These are phyloP conservation scores for Fistulifera pelliculosa DNA, from an alignment of 108 stramenopile species.

Conservation along the genomic window DNA sequence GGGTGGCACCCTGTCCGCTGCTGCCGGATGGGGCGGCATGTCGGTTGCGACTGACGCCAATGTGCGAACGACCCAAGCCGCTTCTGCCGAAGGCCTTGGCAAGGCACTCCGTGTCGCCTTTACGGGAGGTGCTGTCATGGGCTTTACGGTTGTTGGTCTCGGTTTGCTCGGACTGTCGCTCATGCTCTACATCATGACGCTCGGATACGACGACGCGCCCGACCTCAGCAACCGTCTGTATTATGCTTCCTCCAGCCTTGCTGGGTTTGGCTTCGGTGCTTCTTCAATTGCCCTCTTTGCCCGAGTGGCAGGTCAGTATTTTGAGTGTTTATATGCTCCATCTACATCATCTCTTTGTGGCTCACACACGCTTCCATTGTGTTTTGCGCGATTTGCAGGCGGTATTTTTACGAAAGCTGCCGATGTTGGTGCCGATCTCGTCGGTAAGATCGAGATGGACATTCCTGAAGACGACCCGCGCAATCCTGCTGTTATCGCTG, in stretches of 20 bases:
- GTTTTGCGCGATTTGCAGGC: conserved; percentile 94
- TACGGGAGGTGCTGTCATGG: conserved; percentile 61
- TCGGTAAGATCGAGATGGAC: conserved; percentile 93
- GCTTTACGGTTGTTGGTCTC: conserved; percentile 46
- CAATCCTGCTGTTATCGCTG: conserved; percentile 98
- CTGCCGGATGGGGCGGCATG: conserved; percentile 83
- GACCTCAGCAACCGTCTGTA: conserved; percentile 7
- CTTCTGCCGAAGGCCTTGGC: conserved; percentile 65
- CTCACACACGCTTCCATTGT: too few relatives aligned
- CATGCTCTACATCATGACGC: conserved; percentile 41
- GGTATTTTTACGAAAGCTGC: conserved; percentile 98
- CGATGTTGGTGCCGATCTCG: conserved; percentile 94
- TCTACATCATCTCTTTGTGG: too few relatives aligned
- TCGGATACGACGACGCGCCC: conserved; percentile 28
- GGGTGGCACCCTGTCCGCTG: conserved; percentile 79
- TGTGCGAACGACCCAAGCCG: conserved; percentile 87
- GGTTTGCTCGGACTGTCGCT: conserved; percentile 48
- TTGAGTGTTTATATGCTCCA: too few relatives aligned
- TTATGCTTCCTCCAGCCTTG: conserved; percentile 48
- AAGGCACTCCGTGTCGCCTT: conserved; percentile 85
- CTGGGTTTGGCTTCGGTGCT: conserved; percentile 93
- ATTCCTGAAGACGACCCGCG: conserved; percentile 96
- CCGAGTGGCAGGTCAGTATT: conserved; percentile 90
- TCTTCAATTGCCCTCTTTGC: conserved; percentile 95
- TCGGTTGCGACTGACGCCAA: conserved; percentile 83